Percentiles rank a stretch among this genome's conserved stretches.
Conservation (phyloP, 1,284 basidiomycete species). For the Entoloma clypeatum region DNA sequence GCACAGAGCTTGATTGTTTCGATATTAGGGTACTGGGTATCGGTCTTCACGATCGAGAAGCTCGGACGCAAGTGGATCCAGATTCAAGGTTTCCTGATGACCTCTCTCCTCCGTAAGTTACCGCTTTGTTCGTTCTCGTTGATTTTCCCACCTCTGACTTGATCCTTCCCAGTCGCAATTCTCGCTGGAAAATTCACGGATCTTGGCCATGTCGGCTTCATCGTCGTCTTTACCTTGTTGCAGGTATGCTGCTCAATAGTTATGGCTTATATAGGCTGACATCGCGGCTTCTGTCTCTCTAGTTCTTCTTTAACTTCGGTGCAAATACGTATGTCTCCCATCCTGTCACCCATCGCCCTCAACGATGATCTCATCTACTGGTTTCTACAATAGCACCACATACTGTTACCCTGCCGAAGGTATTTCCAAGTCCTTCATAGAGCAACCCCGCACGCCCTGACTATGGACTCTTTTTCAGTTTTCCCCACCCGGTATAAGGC, state of each 20-base stretch:
- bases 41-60: conserved; percentile 67
- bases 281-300: conserved; percentile 4
- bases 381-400: conserved; percentile 39
- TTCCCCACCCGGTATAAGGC: conserved; percentile 85
- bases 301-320: conserved; percentile 82
- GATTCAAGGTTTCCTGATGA: conserved; percentile 72
- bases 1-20: not conserved
- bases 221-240: conserved; percentile 67
- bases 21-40: conserved; percentile 57
- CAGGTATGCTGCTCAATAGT: conserved; percentile 31
- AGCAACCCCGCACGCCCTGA: conserved; percentile 4
- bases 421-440: conserved; percentile 1
- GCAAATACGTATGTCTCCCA: conserved; percentile 66
- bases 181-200: conserved; percentile 64
- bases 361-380: not conserved
- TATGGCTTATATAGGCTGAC: too few relatives aligned
- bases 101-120: conserved; percentile 63
- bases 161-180: conserved; percentile 46
- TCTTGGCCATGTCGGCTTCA: conserved; percentile 59
- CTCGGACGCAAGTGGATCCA: conserved; percentile 75
- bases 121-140: not conserved
- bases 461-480: conserved; percentile 28
- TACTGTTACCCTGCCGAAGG: conserved; percentile 72
- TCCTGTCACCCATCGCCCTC: conserved; percentile 1
- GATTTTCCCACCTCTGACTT: not conserved